Base-by-base conservation (phyloP, 768 basidiomycete species). In the Kondoa subrosea region DNA sequence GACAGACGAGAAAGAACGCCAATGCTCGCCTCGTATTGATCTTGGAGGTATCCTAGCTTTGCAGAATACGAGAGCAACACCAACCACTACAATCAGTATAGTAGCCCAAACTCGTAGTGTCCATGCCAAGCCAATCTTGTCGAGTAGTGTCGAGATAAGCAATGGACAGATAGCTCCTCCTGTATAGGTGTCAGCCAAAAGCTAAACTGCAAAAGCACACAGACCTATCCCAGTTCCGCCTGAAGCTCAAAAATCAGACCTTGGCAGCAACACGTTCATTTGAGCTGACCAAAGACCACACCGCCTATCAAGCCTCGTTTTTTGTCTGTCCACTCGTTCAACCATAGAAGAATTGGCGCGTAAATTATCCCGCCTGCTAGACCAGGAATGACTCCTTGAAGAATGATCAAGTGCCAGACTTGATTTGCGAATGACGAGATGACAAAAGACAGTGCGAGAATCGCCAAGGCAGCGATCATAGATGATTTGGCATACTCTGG, bases 51-150 rank as follows among this genome's bases (percentile, higher is more conserved):
- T 27, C 2, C 70, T 34, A 25, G 70, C 68, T 26, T 60, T 30
- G 30, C 68, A 29, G 25, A 64, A 50, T 4, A 26, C 27, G 21
- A 71, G 26, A 0, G 66, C n/a, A n/a, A 65, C 1, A 3, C 33
- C 33, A 25, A 67, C 68, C 0, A 69, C 68, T 4, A 2, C 32
- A 1, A 25, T 31, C 0, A 68, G 67, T 25, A 69, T 32, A 30
- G 32, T n/a, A 0, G 68, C 67, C 72, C 72, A 73, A 21, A 65
- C 61, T 0, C 72, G 72, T 40, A 67, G 62, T 60, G 70, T 73
- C 58, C 63, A 64, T 0, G 65, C 50, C 56, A 69, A 73, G 4
- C 72, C 72, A 40, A 57, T 29, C 3, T 16, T 3, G 17, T 65
- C 58, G 21, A 71, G 67, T 15, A 71, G 27, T 0, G 58, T 57